Percentiles rank a stretch among this genome's conserved stretches.
These are phyloP conservation scores for Cinnamomum chago DNA, from an alignment of 164 flowering plant genomes.

Conservation along the genomic window DNA sequence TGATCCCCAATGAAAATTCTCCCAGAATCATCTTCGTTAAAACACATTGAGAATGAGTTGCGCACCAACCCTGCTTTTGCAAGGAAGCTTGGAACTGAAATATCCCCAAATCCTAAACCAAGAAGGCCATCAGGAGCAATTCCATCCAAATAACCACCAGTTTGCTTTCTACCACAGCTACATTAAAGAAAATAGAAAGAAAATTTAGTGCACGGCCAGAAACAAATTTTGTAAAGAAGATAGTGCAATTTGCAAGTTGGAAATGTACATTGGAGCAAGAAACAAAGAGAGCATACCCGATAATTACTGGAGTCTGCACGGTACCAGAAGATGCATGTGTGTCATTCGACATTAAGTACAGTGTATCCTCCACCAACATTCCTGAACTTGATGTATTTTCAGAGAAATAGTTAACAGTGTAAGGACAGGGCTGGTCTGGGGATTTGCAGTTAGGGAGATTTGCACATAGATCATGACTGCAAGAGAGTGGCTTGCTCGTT, in stretches of 20 bases:
- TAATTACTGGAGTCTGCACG: conserved; percentile 57
- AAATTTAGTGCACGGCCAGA: background rate
- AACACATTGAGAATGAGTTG: conserved; percentile 86
- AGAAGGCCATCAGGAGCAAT: conserved; percentile 97
- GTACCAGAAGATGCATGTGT: conserved; percentile 28
- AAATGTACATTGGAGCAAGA: background rate
- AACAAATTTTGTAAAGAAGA: background rate
- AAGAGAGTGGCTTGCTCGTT: conserved; percentile 66
- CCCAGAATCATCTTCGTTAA: conserved; percentile 73
- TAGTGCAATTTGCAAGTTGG: background rate
- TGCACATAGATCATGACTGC: conserved; percentile 73
- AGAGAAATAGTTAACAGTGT: conserved; percentile 47
- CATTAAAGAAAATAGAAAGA: conserved; percentile 15
- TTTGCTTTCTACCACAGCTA: conserved; percentile 95
- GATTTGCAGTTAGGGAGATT: conserved; percentile 50
- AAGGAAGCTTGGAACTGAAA: conserved; percentile 80
- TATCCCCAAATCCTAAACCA: conserved; percentile 82
- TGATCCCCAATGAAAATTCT: conserved; percentile 87
- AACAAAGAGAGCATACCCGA: conserved; percentile 50
- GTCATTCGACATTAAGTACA: conserved; percentile 57
- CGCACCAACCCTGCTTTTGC: conserved; percentile 68
- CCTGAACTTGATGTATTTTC: conserved; percentile 82
- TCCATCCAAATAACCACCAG: conserved; percentile 82
- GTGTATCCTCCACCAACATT: conserved; percentile 66
- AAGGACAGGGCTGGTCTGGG: conserved; percentile 69